phyloP scores from a whole-genome alignment of 2,329 filamentous ascomycete genomes.

The Alternaria tenuissima region DNA sequence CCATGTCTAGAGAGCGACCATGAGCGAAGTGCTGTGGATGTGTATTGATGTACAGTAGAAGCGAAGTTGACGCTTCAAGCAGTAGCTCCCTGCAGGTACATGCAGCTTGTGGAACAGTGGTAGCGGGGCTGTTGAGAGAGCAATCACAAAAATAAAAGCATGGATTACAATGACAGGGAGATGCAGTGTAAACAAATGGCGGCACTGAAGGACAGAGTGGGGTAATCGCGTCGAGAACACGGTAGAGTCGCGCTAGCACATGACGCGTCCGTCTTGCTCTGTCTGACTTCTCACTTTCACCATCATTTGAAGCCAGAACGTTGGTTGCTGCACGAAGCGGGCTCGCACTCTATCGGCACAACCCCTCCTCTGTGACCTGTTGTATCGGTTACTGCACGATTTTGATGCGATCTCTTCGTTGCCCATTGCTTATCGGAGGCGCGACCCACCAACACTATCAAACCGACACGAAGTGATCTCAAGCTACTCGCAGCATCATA shows the following conservation, averaged over 20 bases:
- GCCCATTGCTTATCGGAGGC: not conserved
- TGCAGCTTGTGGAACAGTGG: not conserved
- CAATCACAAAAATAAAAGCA: not conserved
- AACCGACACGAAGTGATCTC: not conserved
- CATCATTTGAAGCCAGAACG: not conserved
- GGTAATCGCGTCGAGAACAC: not conserved
- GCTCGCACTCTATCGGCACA: not conserved
- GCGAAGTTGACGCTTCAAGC: not conserved
- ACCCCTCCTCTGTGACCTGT: not conserved
- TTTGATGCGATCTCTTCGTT: not conserved
- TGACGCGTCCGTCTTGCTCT: not conserved
- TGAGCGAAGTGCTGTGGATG: not conserved
- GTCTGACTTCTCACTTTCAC: not conserved
- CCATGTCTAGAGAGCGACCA: slow-evolving; percentile 16
- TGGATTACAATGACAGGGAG: not conserved
- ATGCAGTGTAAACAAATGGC: not conserved
- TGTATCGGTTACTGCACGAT: not conserved
- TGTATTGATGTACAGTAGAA: not conserved
- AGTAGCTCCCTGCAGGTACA: not conserved
- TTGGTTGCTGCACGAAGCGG: not conserved
- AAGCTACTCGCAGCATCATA: not conserved
- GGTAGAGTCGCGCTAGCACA: not conserved
- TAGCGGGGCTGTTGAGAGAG: not conserved
- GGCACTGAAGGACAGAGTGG: not conserved
- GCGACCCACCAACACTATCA: not conserved